Evolutionary conservation across 495 filamentous ascomycete genomes (phyloP), one percentile per base, ranked within the genome.

Genomic region (Xylaria cubensis): DNA sequence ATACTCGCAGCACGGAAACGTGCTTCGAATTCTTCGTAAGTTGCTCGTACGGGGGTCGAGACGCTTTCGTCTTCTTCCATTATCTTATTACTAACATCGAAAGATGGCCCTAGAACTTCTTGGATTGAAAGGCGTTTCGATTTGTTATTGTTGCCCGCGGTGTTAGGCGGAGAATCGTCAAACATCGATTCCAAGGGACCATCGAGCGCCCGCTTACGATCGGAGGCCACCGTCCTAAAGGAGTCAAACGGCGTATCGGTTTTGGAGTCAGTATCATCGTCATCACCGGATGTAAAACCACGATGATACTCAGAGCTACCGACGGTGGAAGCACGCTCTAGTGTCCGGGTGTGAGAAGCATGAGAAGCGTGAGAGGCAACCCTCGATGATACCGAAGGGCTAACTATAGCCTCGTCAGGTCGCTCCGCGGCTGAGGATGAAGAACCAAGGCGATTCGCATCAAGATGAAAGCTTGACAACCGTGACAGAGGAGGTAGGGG

Each of bases 231-330:
- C 10, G 95, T 97, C 69, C 94, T 91, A 72, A 96, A 84, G 19
- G 95, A 98, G 80, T 98, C 96, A 82, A 93, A 98, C 59, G 94
- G 89, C 7, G 93, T 95, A 74, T 98, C 96, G 74, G 92, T 97
- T 81, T 92, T 88, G 69, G 93, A 90, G 75, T 97, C 94, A 4
- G 89, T 90, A 68, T 97, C 94, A 66, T 97, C 93, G 73, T 97
- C 95, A 65, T 95, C 94, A 6, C 90, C 89, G 2, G 90, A 94
- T 13, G 86, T 86, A 70, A 93, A 91, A 21, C 90, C 90, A 67
- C 92, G 90, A 53, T 89, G 88, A 74, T 96, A 86, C 73, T 99
- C 95, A 24, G 95, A 97, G 44, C 93, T 93, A 46, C 93, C 89
- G 32, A 95, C 80, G 2, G 94, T 97, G 7, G 93, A 95, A 15